Evolutionary conservation across 352 stramenopile species (phyloP), one percentile per base, ranked within the genome.

Genomic region (Phytophthora multivora): DNA sequence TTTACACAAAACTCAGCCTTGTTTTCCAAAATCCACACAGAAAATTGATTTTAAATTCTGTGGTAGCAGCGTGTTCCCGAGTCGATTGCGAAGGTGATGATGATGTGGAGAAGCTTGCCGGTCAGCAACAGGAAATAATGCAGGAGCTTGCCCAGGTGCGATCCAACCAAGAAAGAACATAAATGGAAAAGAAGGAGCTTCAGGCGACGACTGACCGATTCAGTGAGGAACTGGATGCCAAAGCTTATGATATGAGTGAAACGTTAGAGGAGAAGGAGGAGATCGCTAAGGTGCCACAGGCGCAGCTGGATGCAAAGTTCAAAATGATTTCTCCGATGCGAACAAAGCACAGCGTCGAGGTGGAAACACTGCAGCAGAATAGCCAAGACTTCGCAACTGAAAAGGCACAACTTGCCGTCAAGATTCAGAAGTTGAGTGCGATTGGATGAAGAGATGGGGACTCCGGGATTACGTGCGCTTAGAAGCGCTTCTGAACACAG

Each of bases 281-380:
- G n/a, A 60, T 72, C 19, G 59, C 64, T 2, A 80, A 86, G 52
- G 70, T 86, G 10, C 51, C 80, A 13, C 69, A 80, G 25, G 73
- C 76, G 18, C 66, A 75, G 7, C 56, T 89, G 18, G 75, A 87
- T 59, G 61, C 63, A 11, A 78, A 84, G 49, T 15, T 80, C 9
- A 66, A 73, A 57, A 83, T 41, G 30, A 86, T 71, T 65, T 79
- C 55, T 50, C 75, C 66, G 49, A 70, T 79, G 53, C 60, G 71
- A 18, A 64, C 52, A 6, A 72, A 71, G 19, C 45, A 73, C 33
- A 66, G 40, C 5, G 50, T n/a, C 4, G 69, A 84, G 19, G 53
- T 77, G 23, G 59, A 62, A 40, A 30, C 57, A 36, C 47, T 88
- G 4, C 59, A 77, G 18, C 57, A 74, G 35, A 69, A 40, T 3